These are phyloP conservation scores for Calonectria leucothoes DNA, from an alignment of 2,329 filamentous ascomycete species.

Conservation along the genomic window DNA sequence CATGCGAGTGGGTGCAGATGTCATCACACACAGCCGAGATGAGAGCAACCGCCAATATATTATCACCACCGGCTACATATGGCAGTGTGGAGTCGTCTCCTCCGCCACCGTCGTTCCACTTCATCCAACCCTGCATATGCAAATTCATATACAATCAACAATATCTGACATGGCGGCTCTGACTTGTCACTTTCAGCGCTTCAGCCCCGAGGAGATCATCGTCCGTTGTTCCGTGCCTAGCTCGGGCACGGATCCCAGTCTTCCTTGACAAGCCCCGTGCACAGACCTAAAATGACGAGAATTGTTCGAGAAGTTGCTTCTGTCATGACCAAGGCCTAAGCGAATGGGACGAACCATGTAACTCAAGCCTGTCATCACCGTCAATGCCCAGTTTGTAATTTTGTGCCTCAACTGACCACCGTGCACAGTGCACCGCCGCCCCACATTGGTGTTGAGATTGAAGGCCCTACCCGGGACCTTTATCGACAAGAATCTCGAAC, in stretches of 20 bases:
- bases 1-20: not conserved
- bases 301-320: not conserved
- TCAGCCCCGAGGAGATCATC: not conserved
- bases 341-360: not conserved
- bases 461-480: not conserved
- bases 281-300: not conserved
- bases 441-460: not conserved
- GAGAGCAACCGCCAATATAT: not conserved
- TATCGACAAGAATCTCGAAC: not conserved
- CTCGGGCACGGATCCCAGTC: not conserved
- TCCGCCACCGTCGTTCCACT: not conserved
- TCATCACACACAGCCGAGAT: not conserved
- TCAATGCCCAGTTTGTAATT: not conserved
- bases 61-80: too few relatives aligned
- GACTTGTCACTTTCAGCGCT: not conserved
- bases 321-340: not conserved
- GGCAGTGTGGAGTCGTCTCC: not conserved
- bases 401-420: not conserved
- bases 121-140: not conserved
- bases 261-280: not conserved
- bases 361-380: not conserved
- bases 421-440: not conserved
- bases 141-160: not conserved
- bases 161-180: not conserved
- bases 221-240: not conserved